These are phyloP conservation scores for Penicillium sp. DNA, from an alignment of 2,329 filamentous ascomycete species.

Conservation along the genomic window DNA sequence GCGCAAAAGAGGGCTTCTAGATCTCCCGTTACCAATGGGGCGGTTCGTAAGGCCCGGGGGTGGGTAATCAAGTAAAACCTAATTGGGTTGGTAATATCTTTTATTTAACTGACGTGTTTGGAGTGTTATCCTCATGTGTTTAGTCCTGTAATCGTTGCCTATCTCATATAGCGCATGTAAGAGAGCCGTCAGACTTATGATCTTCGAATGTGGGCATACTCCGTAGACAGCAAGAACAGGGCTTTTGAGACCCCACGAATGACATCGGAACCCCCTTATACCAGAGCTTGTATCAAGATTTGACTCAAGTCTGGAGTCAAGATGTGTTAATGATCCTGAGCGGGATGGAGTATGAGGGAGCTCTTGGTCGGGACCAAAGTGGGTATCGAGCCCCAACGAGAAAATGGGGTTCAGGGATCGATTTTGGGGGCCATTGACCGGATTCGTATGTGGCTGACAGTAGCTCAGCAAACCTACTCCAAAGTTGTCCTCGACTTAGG, in stretches of 20 bases:
- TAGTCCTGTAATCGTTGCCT: slow-evolving; percentile 12
- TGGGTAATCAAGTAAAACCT: slow-evolving; percentile 10
- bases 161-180: slow-evolving; percentile 6
- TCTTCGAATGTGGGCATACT: slow-evolving; percentile 18
- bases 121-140: slow-evolving; percentile 3
- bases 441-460: slow-evolving; percentile 9
- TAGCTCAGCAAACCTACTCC: slow-evolving; percentile 6
- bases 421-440: slow-evolving; percentile 23
- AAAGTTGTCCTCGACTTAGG: slow-evolving; percentile 1
- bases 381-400: slow-evolving; percentile 20
- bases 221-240: slow-evolving; percentile 4
- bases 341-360: slow-evolving; percentile 4
- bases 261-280: slow-evolving; percentile 15
- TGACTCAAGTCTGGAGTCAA: slow-evolving; percentile 14
- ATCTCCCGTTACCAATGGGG: slow-evolving; percentile 15
- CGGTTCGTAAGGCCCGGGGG: slow-evolving; percentile 1
- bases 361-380: slow-evolving; percentile 10
- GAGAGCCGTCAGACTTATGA: slow-evolving; percentile 12
- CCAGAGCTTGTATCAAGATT: slow-evolving; percentile 12
- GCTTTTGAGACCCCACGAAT: slow-evolving; percentile 21
- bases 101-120: slow-evolving; percentile 7
- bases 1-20: slow-evolving; percentile 16
- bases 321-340: slow-evolving; percentile 20
- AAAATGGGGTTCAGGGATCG: slow-evolving; percentile 14
- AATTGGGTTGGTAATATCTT: slow-evolving; percentile 7